phyloP scores from a whole-genome alignment of 2,329 filamentous ascomycete species.

The Polytolypa hystricis region DNA sequence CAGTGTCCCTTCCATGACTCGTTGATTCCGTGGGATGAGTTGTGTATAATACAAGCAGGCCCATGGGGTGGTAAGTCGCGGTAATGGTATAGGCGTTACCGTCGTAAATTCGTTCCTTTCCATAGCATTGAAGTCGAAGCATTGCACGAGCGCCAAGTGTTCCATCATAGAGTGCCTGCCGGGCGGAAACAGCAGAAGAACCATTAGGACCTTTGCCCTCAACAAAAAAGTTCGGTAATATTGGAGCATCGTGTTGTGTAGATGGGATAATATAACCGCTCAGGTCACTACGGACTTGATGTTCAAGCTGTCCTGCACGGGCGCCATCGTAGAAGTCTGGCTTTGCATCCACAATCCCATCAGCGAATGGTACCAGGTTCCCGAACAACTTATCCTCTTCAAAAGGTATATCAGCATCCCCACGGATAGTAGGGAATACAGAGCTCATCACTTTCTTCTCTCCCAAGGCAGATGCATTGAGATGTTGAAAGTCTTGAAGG shows the following conservation, averaged over 20 bases:
- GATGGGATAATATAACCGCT: conserved; percentile 2
- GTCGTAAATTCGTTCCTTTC: conserved; percentile 24
- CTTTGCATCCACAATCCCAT: neutral
- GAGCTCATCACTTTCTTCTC: neutral
- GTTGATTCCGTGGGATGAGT: neutral
- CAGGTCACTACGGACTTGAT: neutral
- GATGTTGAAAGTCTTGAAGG: neutral
- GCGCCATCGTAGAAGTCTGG: conserved; percentile 2
- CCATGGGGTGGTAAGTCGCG: conserved; percentile 6
- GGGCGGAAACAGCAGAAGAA: conserved; percentile 17
- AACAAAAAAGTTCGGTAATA: conserved; percentile 34
- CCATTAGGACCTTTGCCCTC: conserved; percentile 28
- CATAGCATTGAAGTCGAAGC: conserved; percentile 27
- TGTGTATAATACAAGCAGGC: neutral
- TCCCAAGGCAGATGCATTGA: neutral
- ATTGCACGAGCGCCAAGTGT: conserved; percentile 28
- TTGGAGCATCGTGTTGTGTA: conserved; percentile 15
- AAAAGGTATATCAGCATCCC: too few species aligned
- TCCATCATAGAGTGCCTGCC: conserved; percentile 29
- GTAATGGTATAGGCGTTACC: conserved; percentile 29
- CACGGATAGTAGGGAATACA: neutral
- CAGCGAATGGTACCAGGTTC: neutral
- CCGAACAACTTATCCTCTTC: neutral
- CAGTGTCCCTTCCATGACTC: neutral
- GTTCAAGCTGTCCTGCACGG: conserved; percentile 1